Base-by-base conservation (phyloP, 345 rosid species). In the Garcia nutans region DNA sequence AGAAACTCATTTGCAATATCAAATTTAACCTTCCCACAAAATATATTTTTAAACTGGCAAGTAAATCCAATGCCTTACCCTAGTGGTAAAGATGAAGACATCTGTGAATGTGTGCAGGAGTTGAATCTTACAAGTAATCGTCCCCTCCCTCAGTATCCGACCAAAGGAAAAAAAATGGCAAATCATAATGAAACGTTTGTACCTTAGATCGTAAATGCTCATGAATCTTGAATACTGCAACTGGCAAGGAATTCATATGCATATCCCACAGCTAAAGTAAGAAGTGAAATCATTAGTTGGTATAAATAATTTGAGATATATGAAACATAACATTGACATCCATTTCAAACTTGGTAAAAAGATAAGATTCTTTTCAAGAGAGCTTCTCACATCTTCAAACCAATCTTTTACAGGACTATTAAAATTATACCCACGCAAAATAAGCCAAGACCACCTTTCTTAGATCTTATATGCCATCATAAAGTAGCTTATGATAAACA, bases 121-220 rank as follows among this genome's bases (percentile, higher is more conserved):
- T 47, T 47, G 50, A 47, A 47, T 47, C 50, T 47, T 11, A 47
- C 50, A 8, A 11, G 2, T 8, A 47, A 47, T 12, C 9, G 13
- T 45, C 50, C 13, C 50, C 13, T 47, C 10, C 50, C 50, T 12
- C 10, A 8, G 10, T 47, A 47, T 0, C 5, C 41, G 5, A 37
- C 41, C 41, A 47, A 47, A 47, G 5, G 1, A 47, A 45, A 45
- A 47, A 47, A 47, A 47, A 47, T 1, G 50, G 50, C 3, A 10
- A 47, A 47, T 8, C 50, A 47, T 10, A 73, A 57, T 41, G 16
- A 54, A 52, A 66, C 33, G 58, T 20, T 26, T 71, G 75, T 81
- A 87, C 94, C 88, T 88, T 90, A 16, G 88, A 86, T 45, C 82
- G 81, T 54, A 90, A 80, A 74, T 87, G 82, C 74, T 90, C 92